A percentile compares a stretch with the other conserved stretches of the same genome.
Conservation (phyloP, 306 rosid species). For the Trifolium repens region DNA sequence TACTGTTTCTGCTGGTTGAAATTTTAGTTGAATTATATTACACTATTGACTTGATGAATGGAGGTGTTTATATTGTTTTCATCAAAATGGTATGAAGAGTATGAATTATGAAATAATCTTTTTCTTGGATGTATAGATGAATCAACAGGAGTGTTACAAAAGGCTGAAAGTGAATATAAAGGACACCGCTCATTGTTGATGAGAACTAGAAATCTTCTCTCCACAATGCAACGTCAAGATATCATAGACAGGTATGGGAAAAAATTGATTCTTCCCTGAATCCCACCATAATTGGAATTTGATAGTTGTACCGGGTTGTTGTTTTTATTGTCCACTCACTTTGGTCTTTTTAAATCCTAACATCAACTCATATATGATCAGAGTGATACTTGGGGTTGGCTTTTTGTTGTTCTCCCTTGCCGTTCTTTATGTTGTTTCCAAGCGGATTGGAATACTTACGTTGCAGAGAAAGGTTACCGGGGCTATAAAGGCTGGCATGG, state of each 20-base stretch:
- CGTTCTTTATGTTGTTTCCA: constrained; percentile 84
- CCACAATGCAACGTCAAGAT: constrained; percentile 97
- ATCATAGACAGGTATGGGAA: constrained; percentile 73
- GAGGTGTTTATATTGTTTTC: constrained; percentile 29
- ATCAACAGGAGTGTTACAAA: constrained; percentile 78
- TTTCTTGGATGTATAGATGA: constrained; percentile 61
- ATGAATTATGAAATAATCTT: constrained; percentile 29
- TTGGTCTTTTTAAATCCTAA: constrained; percentile 23
- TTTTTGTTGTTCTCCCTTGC: constrained; percentile 74
- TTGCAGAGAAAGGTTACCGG: constrained; percentile 76
- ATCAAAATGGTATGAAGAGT: constrained; percentile 25
- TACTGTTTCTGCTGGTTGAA: constrained; percentile 19
- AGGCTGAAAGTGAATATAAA: constrained; percentile 90
- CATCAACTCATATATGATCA: constrained; percentile 44
- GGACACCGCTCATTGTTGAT: constrained; percentile 82
- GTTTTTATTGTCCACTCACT: not conserved
- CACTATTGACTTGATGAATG: constrained; percentile 17
- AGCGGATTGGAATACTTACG: constrained; percentile 72
- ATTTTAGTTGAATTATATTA: constrained; percentile 5
- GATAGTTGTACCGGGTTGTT: not conserved
- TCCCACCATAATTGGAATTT: not conserved
- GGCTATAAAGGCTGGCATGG: constrained; percentile 81
- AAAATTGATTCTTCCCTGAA: not conserved
- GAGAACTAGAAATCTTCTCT: constrained; percentile 82
- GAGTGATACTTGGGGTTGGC: constrained; percentile 75